Percentiles rank a stretch among this genome's conserved stretches.
phyloP scores from a whole-genome alignment of 805 yeast genomes.

The Wickerhamia fluorescens region DNA sequence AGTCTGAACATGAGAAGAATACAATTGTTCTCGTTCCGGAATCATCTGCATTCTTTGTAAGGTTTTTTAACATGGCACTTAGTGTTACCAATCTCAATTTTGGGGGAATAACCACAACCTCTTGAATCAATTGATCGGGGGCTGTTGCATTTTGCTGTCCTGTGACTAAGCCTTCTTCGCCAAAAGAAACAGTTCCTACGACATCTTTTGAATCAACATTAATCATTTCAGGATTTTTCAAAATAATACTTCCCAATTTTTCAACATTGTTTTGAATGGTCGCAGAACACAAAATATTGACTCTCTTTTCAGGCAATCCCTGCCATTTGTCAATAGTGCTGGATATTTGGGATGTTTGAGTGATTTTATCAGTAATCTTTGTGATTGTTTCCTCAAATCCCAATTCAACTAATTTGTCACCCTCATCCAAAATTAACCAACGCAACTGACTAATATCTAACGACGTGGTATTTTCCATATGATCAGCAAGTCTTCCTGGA shows the following conservation, averaged over 20 bases:
- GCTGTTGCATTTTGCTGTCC: conserved; percentile 37
- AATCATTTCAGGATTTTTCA: conserved; percentile 69
- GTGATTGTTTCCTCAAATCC: conserved; percentile 94
- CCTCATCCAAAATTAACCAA: conserved; percentile 92
- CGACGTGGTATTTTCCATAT: conserved; percentile 79
- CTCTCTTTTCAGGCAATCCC: conserved; percentile 59
- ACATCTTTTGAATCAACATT: conserved; percentile 25
- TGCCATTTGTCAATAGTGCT: conserved; percentile 36
- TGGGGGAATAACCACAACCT: conserved; percentile 81
- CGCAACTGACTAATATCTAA: conserved; percentile 68
- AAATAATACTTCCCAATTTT: conserved; percentile 70
- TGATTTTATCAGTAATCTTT: conserved; percentile 58
- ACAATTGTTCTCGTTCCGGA: conserved; percentile 58
- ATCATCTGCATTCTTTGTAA: conserved; percentile 15
- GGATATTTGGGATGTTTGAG: conserved; percentile 35
- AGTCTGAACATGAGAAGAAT: conserved; percentile 89
- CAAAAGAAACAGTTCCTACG: conserved; percentile 23
- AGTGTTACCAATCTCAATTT: conserved; percentile 81
- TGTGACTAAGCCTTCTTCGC: conserved; percentile 12
- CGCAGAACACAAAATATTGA: conserved; percentile 88
- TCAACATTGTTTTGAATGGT: conserved; percentile 79
- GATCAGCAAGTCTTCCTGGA: conserved; percentile 94
- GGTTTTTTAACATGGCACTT: conserved; percentile 53
- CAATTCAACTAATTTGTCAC: conserved; percentile 89
- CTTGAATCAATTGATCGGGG: conserved; percentile 87